A percentile compares a stretch with the other conserved stretches of the same genome.
phyloP scores from a whole-genome alignment of 228 moss, liverwort and hornwort genomes.

The Sphagnum fallax region DNA sequence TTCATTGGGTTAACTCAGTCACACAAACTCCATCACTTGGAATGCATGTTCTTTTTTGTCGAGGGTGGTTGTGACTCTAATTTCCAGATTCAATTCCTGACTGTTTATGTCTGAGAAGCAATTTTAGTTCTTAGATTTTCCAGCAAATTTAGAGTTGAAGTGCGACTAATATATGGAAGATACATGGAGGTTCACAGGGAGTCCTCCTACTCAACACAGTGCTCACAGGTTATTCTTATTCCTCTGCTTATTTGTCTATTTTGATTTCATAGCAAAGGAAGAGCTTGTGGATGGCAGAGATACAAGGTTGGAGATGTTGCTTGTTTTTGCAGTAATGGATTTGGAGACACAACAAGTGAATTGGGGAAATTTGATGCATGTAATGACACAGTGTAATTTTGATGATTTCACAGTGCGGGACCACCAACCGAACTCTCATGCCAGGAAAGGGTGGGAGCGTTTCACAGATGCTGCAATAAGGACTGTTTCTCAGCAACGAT shows the following conservation, averaged over 20 bases:
- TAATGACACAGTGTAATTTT: not conserved
- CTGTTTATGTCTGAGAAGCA: too few species aligned
- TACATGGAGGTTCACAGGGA: slow-evolving; percentile 36
- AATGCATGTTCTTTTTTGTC: not conserved
- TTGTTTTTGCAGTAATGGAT: too few species aligned
- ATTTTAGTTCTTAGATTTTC: too few species aligned
- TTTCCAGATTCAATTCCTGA: too few species aligned
- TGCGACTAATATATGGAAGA: too few species aligned
- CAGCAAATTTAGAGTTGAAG: too few species aligned
- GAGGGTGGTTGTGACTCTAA: not conserved
- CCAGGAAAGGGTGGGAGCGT: slow-evolving; percentile 48
- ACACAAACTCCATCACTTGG: not conserved
- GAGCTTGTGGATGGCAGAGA: too few species aligned
- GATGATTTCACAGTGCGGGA: slow-evolving; percentile 24
- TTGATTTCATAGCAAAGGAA: too few species aligned
- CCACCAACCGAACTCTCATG: slow-evolving; percentile 36
- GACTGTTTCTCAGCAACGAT: slow-evolving; percentile 18
- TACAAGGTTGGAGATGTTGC: too few species aligned
- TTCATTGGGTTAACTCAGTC: not conserved
- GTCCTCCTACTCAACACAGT: slow-evolving; percentile 87
- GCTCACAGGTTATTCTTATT: slow-evolving; percentile 60
- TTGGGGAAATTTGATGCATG: too few species aligned
- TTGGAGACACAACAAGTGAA: too few species aligned
- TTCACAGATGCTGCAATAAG: slow-evolving; percentile 46
- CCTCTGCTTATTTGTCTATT: too few species aligned